Evolutionary conservation across 306 rosid species (phyloP).

Genomic region (Citrullus mucosospermus): DNA sequence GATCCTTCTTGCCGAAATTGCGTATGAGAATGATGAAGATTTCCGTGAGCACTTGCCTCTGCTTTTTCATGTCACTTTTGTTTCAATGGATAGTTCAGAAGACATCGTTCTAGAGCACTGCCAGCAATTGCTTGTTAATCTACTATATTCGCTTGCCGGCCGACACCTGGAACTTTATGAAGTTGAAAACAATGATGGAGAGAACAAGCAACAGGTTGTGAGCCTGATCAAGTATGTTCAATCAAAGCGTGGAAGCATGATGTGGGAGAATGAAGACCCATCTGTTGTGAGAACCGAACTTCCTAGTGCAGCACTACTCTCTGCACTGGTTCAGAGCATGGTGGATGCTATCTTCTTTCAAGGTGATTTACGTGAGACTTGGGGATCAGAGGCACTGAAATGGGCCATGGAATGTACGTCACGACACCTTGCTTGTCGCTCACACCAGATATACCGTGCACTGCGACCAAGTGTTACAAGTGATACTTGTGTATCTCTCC

Average conservation of each 20-base stretch:
- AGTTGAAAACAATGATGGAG: constrained; percentile 94
- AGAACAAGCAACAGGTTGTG: constrained; percentile 98
- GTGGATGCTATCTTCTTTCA: constrained; percentile 99
- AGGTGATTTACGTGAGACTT: constrained; percentile 97
- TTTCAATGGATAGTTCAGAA: constrained; percentile 98
- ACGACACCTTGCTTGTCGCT: constrained; percentile 94
- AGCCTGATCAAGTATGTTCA: constrained; percentile 97
- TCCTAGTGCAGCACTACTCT: constrained; percentile 97
- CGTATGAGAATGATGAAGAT: constrained; percentile 98
- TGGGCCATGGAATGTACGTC: constrained; percentile 99
- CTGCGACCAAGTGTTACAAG: constrained; percentile 93
- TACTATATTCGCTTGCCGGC: constrained; percentile 92
- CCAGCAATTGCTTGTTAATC: constrained; percentile 96
- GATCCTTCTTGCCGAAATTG: constrained; percentile 96
- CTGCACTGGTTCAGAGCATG: constrained; percentile 99
- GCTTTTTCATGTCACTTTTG: constrained; percentile 93
- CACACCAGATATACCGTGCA: constrained; percentile 98
- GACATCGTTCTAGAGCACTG: constrained; percentile 98
- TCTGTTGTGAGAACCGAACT: constrained; percentile 88
- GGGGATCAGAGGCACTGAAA: constrained; percentile 96
- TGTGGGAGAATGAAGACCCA: constrained; percentile 99
- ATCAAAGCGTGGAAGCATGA: constrained; percentile 98
- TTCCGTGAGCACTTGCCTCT: constrained; percentile 96
- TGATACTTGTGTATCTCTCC: constrained; percentile 89
- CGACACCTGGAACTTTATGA: constrained; percentile 97